Base-by-base conservation (phyloP, 495 filamentous ascomycete species). In the Aspergillus sparsus region DNA sequence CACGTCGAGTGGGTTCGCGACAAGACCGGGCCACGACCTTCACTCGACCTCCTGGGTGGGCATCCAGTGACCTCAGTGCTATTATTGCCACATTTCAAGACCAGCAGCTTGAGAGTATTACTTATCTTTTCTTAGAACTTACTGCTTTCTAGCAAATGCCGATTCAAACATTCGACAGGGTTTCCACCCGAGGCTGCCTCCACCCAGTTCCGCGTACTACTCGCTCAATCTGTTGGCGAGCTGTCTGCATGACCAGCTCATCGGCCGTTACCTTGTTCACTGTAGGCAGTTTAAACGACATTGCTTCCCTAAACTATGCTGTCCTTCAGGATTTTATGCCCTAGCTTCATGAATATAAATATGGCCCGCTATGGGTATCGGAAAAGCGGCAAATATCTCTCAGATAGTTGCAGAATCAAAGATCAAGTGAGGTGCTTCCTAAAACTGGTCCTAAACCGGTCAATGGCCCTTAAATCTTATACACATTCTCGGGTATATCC, bases 401-500 rank as follows among this genome's bases (percentile, higher is more conserved):
- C 9, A 11, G 21, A 12, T 34, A 4, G 21, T 13, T 11, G 18
- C 49, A 32, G 3, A 10, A 51, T 51, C 21, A 18, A 12, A n/a
- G 49, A 51, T 34, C 49, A 15, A 15, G 32, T 51, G 6, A 51
- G n/a, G 12, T 15, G 7, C 10, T 51, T n/a, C 21, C 27, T 34
- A 32, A 51, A 51, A 34, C 13, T 6, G 49, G 33, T n/a, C 32
- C 6, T 51, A 31, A 18, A 21, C 13, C 5, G 3, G 8, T 13
- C 45, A 47, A 13, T 5, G 45, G 7, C 18, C 13, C 13, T 18
- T 16, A 9, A 12, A 6, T 21, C 18, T 15, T 12, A 41, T n/a
- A 51, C 16, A 12, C 45, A 51, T 31, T 31, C n/a, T 34, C 32
- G 49, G 49, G 49, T 47, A 18, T 47, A 47, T 47, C 44, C 44